phyloP scores from a whole-genome alignment of 192 early-diverging fungal species.

The Phlyctochytrium bullatum region DNA sequence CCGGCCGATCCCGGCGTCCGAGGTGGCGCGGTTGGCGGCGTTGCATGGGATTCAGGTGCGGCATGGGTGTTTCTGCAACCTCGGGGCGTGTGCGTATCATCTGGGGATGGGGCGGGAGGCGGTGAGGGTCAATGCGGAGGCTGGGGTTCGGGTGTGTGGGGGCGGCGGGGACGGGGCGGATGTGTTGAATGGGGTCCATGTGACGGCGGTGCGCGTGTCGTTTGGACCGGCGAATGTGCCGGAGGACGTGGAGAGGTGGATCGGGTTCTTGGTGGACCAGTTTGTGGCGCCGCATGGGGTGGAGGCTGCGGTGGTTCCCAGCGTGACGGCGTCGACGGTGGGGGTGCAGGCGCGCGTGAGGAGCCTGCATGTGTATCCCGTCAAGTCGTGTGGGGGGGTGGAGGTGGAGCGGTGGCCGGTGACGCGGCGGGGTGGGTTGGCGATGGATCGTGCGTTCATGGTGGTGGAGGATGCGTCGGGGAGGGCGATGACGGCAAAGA shows the following conservation, averaged over 20 bases:
- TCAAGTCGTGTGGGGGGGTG: constrained; percentile 78
- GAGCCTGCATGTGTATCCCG: constrained; percentile 63
- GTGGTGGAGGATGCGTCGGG: too few species aligned
- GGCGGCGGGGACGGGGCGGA: constrained; percentile 39
- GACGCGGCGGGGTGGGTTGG: too few species aligned
- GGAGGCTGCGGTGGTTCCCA: not conserved
- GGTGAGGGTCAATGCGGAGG: constrained; percentile 48
- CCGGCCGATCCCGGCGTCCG: constrained; percentile 56
- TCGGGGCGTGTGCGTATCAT: constrained; percentile 69
- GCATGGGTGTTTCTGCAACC: constrained; percentile 77
- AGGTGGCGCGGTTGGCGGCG: constrained; percentile 66
- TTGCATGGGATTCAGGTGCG: constrained; percentile 68
- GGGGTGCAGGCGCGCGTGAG: not conserved
- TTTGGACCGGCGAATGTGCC: constrained; percentile 69
- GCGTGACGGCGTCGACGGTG: not conserved
- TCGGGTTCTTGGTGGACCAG: constrained; percentile 58
- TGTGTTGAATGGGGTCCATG: constrained; percentile 64
- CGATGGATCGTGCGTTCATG: too few species aligned
- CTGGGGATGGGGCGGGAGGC: constrained; percentile 56
- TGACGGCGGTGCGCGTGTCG: constrained; percentile 73
- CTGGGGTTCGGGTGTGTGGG: constrained; percentile 61
- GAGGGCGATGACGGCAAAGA: too few species aligned
- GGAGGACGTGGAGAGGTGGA: constrained; percentile 57
- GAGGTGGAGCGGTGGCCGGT: constrained; percentile 57
- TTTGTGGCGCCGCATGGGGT: constrained; percentile 41